Conservation (phyloP, 257 asterid genomes). For the Cynanchum wilfordii region DNA sequence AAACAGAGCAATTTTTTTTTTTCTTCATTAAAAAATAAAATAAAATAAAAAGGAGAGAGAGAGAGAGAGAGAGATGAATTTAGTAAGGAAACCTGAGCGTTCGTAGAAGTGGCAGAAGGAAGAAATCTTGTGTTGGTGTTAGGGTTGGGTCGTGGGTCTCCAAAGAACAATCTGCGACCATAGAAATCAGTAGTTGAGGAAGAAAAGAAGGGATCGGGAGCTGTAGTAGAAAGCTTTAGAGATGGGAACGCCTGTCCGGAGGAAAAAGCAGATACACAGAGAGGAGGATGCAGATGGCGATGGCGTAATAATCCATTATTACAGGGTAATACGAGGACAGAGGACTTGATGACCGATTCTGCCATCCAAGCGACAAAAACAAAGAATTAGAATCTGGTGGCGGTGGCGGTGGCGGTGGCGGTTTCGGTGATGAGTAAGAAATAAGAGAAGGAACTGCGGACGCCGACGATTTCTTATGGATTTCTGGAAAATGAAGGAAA, state of each 20-base stretch:
- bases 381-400: not conserved
- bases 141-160: not conserved
- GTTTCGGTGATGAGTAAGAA: not conserved
- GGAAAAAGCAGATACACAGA: not conserved
- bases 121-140: not conserved
- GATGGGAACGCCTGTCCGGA: not conserved
- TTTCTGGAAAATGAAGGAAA: not conserved
- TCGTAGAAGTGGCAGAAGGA: not conserved
- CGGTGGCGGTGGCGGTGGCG: too few species aligned
- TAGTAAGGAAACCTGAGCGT: slow-evolving; percentile 1
- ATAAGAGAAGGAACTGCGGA: not conserved
- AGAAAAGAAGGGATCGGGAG: not conserved
- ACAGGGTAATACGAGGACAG: not conserved
- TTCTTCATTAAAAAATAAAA: too few species aligned
- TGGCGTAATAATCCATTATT: not conserved
- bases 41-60: not conserved
- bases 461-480: too few species aligned
- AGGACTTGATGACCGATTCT: not conserved
- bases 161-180: slow-evolving; percentile 1
- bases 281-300: not conserved
- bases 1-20: not conserved
- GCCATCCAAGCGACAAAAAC: not conserved
- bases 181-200: not conserved
- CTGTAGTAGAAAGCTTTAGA: not conserved
- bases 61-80: not conserved